These are phyloP conservation scores for Cryptosporidium xiaoi DNA, from an alignment of 169 alveolate species.

Conservation along the genomic window DNA sequence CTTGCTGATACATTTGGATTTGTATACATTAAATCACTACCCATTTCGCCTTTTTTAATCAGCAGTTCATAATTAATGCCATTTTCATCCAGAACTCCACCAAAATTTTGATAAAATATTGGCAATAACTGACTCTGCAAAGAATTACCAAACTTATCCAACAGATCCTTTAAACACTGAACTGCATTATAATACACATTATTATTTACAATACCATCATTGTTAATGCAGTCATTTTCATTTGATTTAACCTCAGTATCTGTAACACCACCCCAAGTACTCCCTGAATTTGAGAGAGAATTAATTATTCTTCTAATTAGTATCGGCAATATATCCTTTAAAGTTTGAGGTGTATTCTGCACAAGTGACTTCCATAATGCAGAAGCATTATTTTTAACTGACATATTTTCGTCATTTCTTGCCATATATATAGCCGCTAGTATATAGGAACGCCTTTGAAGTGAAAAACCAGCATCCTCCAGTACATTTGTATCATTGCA, in stretches of 20 bases:
- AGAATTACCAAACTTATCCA: slow-evolving; percentile 51
- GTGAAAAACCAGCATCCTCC: slow-evolving; percentile 76
- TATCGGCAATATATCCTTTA: slow-evolving; percentile 79
- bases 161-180: slow-evolving; percentile 35
- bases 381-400: slow-evolving; percentile 79
- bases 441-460: slow-evolving; percentile 80
- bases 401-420: slow-evolving; percentile 76
- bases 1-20: slow-evolving; percentile 20
- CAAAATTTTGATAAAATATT: slow-evolving; percentile 62
- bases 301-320: slow-evolving; percentile 76
- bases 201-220: background rate
- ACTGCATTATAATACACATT: slow-evolving; percentile 30
- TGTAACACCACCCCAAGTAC: too few relatives aligned
- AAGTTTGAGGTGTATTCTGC: slow-evolving; percentile 81
- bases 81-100: slow-evolving; percentile 21
- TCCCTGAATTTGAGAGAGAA: slow-evolving; percentile 52
- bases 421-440: slow-evolving; percentile 81
- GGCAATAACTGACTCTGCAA: slow-evolving; percentile 42
- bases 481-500: slow-evolving; percentile 53
- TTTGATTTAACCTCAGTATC: too few relatives aligned
- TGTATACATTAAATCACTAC: background rate
- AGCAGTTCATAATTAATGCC: background rate
- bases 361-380: slow-evolving; percentile 81
- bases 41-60: background rate
- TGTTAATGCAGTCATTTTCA: too few relatives aligned